Evolutionary conservation across 805 yeast genomes (phyloP).

Genomic region (Maudiozyma bulderi): DNA sequence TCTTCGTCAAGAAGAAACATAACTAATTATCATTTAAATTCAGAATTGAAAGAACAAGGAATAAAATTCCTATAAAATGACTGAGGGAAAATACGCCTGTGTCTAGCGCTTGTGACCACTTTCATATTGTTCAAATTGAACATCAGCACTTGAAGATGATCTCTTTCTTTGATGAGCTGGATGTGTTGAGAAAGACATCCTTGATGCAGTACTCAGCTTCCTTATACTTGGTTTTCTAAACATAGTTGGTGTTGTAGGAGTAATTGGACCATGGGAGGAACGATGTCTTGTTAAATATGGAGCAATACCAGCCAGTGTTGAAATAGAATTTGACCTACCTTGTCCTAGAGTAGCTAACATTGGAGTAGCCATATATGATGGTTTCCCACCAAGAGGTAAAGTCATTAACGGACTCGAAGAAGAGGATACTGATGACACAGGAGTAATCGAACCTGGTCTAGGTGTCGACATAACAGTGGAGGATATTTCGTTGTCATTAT

Average conservation of each 20-base stretch:
- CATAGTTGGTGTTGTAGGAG: slow-evolving; percentile 18
- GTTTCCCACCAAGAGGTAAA: background rate
- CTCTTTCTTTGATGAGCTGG: slow-evolving; percentile 17
- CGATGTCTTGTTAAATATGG: slow-evolving; percentile 10
- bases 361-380: background rate
- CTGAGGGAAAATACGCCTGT: background rate
- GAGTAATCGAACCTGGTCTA: slow-evolving; percentile 1
- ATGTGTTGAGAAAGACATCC: background rate
- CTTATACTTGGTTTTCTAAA: slow-evolving; percentile 1
- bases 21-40: background rate
- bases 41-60: background rate
- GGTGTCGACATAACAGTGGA: slow-evolving; percentile 3
- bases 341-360: background rate
- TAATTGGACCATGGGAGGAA: slow-evolving; percentile 12
- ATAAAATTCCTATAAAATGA: background rate
- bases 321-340: background rate
- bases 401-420: slow-evolving; percentile 2
- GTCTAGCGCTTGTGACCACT: slow-evolving; percentile 9
- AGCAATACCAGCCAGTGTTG: background rate
- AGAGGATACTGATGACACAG: slow-evolving; percentile 1
- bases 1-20: background rate
- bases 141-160: slow-evolving; percentile 20
- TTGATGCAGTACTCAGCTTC: background rate
- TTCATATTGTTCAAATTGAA: slow-evolving; percentile 18
- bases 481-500: background rate